phyloP scores from a whole-genome alignment of 2,329 filamentous ascomycete genomes.

The Fusarium sp. region DNA sequence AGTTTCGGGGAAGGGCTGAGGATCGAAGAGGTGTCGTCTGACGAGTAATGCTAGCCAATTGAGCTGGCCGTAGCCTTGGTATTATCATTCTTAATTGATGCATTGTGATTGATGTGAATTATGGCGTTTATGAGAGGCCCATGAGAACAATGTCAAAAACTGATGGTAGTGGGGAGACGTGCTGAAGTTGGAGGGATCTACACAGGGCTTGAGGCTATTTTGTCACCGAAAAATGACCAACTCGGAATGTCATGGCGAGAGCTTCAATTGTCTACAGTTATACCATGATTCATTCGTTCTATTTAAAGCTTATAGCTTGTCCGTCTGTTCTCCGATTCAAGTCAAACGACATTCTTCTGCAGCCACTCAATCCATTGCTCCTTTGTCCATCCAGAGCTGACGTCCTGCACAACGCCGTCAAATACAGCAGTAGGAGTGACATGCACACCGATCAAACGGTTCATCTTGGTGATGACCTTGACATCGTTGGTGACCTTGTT shows the following conservation, averaged over 20 bases:
- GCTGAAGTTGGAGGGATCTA: neutral
- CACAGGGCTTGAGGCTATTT: neutral
- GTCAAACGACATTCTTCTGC: slow-evolving; percentile 61
- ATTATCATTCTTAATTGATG: slow-evolving; percentile 32
- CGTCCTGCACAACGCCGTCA: slow-evolving; percentile 83
- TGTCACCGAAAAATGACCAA: neutral
- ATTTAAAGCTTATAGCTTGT: slow-evolving; percentile 16
- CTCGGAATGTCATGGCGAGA: neutral
- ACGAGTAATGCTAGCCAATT: neutral
- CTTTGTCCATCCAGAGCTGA: slow-evolving; percentile 80
- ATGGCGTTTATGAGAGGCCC: neutral
- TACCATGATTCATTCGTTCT: neutral
- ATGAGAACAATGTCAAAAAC: slow-evolving; percentile 22
- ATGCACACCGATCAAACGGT: slow-evolving; percentile 83
- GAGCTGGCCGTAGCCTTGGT: slow-evolving; percentile 30
- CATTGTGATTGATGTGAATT: slow-evolving; percentile 25
- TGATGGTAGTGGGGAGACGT: slow-evolving; percentile 9
- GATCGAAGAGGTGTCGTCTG: neutral
- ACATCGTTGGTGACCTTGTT: slow-evolving; percentile 87
- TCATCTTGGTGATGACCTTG: slow-evolving; percentile 83
- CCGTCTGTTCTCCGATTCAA: neutral
- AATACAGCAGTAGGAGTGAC: slow-evolving; percentile 92
- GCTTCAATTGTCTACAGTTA: neutral
- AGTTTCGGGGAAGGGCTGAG: slow-evolving; percentile 14
- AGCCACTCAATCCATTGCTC: slow-evolving; percentile 91